Evolutionary conservation across 176 grass and related monocot genomes (phyloP).

Genomic region (Saccharum officinarum): DNA sequence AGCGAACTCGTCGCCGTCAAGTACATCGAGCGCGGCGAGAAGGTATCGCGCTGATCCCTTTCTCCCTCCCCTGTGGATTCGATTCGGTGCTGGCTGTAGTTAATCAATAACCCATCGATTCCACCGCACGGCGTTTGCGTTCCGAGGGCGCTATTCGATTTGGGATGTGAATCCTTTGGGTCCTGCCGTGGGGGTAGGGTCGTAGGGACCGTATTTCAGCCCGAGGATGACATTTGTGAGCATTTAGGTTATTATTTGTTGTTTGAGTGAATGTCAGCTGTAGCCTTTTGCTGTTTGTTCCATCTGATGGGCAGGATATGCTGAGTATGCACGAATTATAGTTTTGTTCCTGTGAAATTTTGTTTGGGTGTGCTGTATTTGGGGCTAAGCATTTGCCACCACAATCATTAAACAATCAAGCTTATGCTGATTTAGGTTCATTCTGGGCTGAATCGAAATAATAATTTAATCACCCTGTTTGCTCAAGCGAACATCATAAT

Average conservation of each 20-base stretch:
- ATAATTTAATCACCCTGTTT: background rate
- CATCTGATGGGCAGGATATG: constrained; percentile 13
- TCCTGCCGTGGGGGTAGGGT: background rate
- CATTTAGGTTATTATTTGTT: constrained; percentile 1
- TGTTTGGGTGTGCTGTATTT: background rate
- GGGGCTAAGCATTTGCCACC: background rate
- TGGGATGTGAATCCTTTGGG: background rate
- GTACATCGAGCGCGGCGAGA: constrained; percentile 94
- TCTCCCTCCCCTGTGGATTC: background rate
- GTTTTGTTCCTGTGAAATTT: constrained; percentile 11
- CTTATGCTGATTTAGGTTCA: background rate
- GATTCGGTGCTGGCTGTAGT: constrained; percentile 6
- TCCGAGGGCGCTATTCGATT: constrained; percentile 17
- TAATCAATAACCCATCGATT: constrained; percentile 9
- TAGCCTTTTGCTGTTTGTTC: background rate
- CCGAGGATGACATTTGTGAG: background rate
- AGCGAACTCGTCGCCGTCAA: constrained; percentile 88
- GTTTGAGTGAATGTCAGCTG: constrained; percentile 8
- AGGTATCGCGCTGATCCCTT: constrained; percentile 38
- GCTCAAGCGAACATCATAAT: background rate
- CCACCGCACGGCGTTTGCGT: background rate
- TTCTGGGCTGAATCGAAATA: background rate
- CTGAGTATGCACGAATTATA: background rate
- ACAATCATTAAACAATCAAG: background rate
- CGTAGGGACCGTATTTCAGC: background rate